phyloP scores from a whole-genome alignment of 805 yeast species.

The Yarrowia sp. region DNA sequence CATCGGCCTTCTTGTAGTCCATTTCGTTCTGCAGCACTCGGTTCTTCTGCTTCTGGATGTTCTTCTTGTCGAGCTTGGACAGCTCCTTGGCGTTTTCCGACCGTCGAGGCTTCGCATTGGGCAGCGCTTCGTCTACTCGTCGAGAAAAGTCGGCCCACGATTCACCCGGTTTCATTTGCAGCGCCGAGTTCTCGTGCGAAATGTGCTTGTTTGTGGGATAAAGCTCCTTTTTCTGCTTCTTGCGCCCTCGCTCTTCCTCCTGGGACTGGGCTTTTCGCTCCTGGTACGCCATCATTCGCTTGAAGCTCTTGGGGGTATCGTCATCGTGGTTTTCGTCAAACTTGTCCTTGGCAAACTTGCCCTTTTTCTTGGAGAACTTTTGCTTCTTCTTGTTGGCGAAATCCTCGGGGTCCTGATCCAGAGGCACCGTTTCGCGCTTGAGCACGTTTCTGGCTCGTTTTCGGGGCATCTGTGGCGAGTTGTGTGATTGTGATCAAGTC shows the following conservation, averaged over 20 bases:
- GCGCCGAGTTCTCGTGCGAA: conserved; percentile 37
- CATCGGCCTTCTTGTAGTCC: conserved; percentile 39
- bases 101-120: conserved; percentile 49
- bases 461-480: conserved; percentile 42
- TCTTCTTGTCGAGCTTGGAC: conserved; percentile 46
- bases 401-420: conserved; percentile 43
- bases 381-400: conserved; percentile 35
- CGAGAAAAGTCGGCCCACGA: conserved; percentile 51
- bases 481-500: not conserved
- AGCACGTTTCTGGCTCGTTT: conserved; percentile 44
- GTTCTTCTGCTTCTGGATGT: conserved; percentile 43
- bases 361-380: conserved; percentile 40
- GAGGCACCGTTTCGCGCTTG: conserved; percentile 42
- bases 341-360: conserved; percentile 38
- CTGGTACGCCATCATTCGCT: conserved; percentile 46
- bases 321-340: conserved; percentile 45
- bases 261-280: conserved; percentile 37
- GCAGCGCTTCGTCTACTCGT: conserved; percentile 54
- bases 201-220: conserved; percentile 24
- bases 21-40: conserved; percentile 42
- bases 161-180: conserved; percentile 51
- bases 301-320: conserved; percentile 50
- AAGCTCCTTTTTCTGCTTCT: conserved; percentile 12
- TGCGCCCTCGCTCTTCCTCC: conserved; percentile 37
- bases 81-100: conserved; percentile 46